Conservation (phyloP, 2,329 filamentous ascomycete genomes). For the Aspergillus novoparasiticus region DNA sequence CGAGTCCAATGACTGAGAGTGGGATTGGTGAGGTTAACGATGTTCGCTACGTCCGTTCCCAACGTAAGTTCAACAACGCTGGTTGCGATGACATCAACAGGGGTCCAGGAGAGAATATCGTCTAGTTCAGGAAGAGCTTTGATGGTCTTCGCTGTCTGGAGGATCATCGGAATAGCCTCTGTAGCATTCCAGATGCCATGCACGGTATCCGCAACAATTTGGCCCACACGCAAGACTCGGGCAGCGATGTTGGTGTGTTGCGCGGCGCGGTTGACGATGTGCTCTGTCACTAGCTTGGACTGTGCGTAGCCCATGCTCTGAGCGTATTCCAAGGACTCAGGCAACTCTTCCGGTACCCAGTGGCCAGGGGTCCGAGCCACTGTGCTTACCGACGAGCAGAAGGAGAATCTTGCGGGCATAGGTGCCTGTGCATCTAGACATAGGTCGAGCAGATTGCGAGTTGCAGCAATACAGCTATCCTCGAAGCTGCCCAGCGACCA, state of each 20-base stretch:
- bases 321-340: constrained; percentile 35
- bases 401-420: constrained; percentile 23
- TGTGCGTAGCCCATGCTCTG: constrained; percentile 45
- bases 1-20: constrained; percentile 41
- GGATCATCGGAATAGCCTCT: constrained; percentile 53
- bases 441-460: constrained; percentile 47
- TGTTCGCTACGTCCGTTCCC: constrained; percentile 13
- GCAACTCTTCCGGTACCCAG: constrained; percentile 37
- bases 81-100: constrained; percentile 45
- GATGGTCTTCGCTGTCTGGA: constrained; percentile 49
- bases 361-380: constrained; percentile 33
- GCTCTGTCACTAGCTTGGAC: constrained; percentile 39
- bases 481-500: constrained; percentile 59
- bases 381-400: constrained; percentile 53
- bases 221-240: constrained; percentile 34
- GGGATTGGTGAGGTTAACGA: constrained; percentile 55
- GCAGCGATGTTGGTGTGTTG: constrained; percentile 16
- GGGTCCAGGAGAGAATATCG: constrained; percentile 47
- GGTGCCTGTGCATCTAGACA: constrained; percentile 32
- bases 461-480: constrained; percentile 53
- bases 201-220: constrained; percentile 34
- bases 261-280: constrained; percentile 27
- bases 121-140: constrained; percentile 50
- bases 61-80: constrained; percentile 34
- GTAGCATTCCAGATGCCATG: constrained; percentile 20